Evolutionary conservation across 495 filamentous ascomycete genomes (phyloP).

Genomic region (Oleoguttula mirabilis): DNA sequence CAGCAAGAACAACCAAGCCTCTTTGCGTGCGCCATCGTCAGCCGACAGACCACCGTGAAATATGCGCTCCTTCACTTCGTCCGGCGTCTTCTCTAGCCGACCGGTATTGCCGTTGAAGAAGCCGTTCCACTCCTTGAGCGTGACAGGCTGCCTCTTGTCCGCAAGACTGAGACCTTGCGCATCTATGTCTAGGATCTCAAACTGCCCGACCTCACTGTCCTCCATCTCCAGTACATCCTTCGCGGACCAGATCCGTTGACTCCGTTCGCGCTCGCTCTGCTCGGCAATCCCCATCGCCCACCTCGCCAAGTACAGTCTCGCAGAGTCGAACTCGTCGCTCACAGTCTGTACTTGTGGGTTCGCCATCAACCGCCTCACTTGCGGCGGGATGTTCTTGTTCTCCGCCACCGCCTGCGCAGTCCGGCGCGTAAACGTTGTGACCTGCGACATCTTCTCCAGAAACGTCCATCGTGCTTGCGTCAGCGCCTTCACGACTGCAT

Average conservation of each 20-base stretch:
- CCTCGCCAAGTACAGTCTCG: slow-evolving; percentile 79
- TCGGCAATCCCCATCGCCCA: slow-evolving; percentile 99
- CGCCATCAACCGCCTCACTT: slow-evolving; percentile 70
- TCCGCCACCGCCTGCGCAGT: slow-evolving; percentile 87
- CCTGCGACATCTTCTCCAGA: slow-evolving; percentile 86
- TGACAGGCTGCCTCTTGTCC: slow-evolving; percentile 64
- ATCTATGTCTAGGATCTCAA: slow-evolving; percentile 83
- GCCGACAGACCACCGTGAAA: slow-evolving; percentile 90
- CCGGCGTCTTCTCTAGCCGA: slow-evolving; percentile 59
- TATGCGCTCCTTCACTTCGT: slow-evolving; percentile 90
- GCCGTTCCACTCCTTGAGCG: slow-evolving; percentile 70
- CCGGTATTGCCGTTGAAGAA: slow-evolving; percentile 72
- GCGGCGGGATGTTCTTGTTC: slow-evolving; percentile 75
- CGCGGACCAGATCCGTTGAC: slow-evolving; percentile 81
- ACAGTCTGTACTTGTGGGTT: slow-evolving; percentile 93
- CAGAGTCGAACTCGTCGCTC: slow-evolving; percentile 94
- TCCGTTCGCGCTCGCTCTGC: slow-evolving; percentile 77
- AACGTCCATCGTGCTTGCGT: slow-evolving; percentile 96
- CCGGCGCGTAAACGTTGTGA: slow-evolving; percentile 85
- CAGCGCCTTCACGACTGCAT: slow-evolving; percentile 84
- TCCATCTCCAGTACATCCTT: slow-evolving; percentile 88
- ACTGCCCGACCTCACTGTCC: slow-evolving; percentile 85
- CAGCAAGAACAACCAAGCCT: slow-evolving; percentile 90
- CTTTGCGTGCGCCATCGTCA: slow-evolving; percentile 83
- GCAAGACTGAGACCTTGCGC: slow-evolving; percentile 54